phyloP scores from a whole-genome alignment of 805 yeast species.

The Lipomyces starkeyi region DNA sequence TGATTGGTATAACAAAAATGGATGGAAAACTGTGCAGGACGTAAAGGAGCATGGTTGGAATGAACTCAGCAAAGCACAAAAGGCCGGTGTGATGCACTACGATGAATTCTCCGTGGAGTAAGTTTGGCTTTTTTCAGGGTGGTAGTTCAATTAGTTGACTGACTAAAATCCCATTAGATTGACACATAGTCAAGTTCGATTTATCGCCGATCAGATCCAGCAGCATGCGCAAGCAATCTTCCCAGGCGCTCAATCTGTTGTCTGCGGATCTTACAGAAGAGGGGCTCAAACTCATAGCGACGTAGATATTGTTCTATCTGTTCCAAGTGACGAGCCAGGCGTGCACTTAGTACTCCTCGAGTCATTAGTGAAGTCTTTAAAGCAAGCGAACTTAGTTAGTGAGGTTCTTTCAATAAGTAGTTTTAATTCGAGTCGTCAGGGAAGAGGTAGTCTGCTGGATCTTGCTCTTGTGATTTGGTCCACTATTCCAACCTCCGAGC shows the following conservation, averaged over 20 bases:
- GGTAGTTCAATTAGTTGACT: background rate
- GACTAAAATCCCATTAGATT: slow-evolving; percentile 13
- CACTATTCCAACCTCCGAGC: slow-evolving; percentile 13
- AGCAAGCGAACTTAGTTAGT: slow-evolving; percentile 20
- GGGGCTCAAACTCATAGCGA: slow-evolving; percentile 27
- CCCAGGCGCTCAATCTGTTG: slow-evolving; percentile 10
- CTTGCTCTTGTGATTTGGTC: slow-evolving; percentile 34
- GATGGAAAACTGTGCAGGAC: slow-evolving; percentile 33
- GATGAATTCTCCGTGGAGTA: slow-evolving; percentile 32
- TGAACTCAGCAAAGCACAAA: slow-evolving; percentile 24
- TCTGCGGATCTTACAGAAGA: slow-evolving; percentile 38
- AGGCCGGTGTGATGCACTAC: slow-evolving; percentile 32
- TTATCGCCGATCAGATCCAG: slow-evolving; percentile 21
- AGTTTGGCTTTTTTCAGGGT: background rate
- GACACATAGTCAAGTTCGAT: slow-evolving; percentile 26
- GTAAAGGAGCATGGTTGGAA: slow-evolving; percentile 28
- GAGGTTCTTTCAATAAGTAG: slow-evolving; percentile 22
- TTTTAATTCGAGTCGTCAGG: slow-evolving; percentile 1
- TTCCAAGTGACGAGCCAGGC: slow-evolving; percentile 19
- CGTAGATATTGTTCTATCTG: slow-evolving; percentile 33
- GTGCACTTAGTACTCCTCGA: slow-evolving; percentile 20
- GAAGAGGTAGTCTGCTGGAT: slow-evolving; percentile 17
- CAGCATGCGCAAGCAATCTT: slow-evolving; percentile 17
- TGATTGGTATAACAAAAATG: slow-evolving; percentile 33
- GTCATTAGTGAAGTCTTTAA: slow-evolving; percentile 19